A percentile compares a stretch with the other conserved stretches of the same genome.
Evolutionary conservation across 495 filamentous ascomycete species (phyloP).

Genomic region (Elaphomyces granulatus): DNA sequence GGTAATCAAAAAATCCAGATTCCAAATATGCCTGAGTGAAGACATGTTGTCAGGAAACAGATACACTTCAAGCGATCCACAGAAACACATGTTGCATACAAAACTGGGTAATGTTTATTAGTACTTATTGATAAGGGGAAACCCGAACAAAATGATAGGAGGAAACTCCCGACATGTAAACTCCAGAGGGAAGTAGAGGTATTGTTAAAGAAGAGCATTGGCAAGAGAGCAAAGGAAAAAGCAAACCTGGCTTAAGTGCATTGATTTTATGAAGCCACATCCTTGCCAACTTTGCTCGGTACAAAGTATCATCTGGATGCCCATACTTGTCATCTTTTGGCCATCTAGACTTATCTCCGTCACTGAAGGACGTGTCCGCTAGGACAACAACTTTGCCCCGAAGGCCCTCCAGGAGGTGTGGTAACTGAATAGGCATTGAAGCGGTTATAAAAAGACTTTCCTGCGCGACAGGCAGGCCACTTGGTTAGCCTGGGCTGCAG

Average conservation of each 20-base stretch:
- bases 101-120: too few relatives aligned
- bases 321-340: slow-evolving; percentile 14
- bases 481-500: too few relatives aligned
- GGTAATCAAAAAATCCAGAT: too few relatives aligned
- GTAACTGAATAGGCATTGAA: background rate
- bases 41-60: too few relatives aligned
- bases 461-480: too few relatives aligned
- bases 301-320: slow-evolving; percentile 12
- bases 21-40: too few relatives aligned
- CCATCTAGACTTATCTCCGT: slow-evolving; percentile 22
- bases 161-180: too few relatives aligned
- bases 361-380: slow-evolving; percentile 17
- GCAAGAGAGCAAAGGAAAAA: slow-evolving; percentile 1
- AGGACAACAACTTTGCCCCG: slow-evolving; percentile 7
- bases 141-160: too few relatives aligned
- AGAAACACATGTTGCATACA: too few relatives aligned
- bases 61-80: too few relatives aligned
- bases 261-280: slow-evolving; percentile 25
- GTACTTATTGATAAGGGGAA: too few relatives aligned
- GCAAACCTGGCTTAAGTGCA: slow-evolving; percentile 21
- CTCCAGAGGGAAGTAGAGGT: background rate
- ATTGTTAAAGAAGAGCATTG: background rate
- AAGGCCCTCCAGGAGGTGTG: background rate
- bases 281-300: slow-evolving; percentile 20
- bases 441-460: too few relatives aligned